These are phyloP conservation scores for Aspergillus hortae DNA, from an alignment of 2,329 filamentous ascomycete species.

Conservation along the genomic window DNA sequence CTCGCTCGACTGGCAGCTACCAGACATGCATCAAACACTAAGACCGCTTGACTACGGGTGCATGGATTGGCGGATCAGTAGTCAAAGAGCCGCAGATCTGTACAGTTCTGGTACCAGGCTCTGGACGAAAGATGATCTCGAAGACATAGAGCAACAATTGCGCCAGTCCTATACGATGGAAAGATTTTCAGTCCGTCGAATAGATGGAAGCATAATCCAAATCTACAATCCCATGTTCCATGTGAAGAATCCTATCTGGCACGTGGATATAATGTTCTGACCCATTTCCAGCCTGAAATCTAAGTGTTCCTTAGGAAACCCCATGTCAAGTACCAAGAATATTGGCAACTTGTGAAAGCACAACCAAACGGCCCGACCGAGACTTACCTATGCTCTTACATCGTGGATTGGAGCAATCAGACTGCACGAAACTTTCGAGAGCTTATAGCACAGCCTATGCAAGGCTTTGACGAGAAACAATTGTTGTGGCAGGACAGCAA, in stretches of 20 bases:
- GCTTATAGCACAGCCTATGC: conserved; percentile 2
- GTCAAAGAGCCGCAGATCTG: conserved; percentile 1
- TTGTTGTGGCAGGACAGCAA: conserved; percentile 1
- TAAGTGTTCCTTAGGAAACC: conserved; percentile 1
- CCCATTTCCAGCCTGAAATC: neutral
- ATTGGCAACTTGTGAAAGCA: conserved; percentile 2
- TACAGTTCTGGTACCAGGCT: conserved; percentile 2
- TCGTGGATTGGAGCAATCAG: conserved; percentile 3
- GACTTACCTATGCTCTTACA: conserved; percentile 1
- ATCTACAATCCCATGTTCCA: conserved; percentile 1
- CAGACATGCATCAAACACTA: neutral
- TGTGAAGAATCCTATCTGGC: conserved; percentile 1
- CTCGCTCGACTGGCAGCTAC: neutral
- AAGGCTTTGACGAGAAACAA: neutral
- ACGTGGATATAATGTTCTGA: neutral
- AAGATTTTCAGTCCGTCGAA: conserved; percentile 1
- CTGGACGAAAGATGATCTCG: neutral
- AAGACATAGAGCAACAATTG: conserved; percentile 1
- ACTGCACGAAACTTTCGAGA: conserved; percentile 2
- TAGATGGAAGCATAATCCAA: conserved; percentile 2
- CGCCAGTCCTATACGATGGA: neutral
- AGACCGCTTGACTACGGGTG: neutral
- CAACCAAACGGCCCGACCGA: neutral
- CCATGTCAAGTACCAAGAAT: conserved; percentile 3
- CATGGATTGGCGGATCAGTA: conserved; percentile 1